A percentile compares a stretch with the other conserved stretches of the same genome.
Conservation (phyloP, 108 stramenopile species). For the Discostella stelligeroides region DNA sequence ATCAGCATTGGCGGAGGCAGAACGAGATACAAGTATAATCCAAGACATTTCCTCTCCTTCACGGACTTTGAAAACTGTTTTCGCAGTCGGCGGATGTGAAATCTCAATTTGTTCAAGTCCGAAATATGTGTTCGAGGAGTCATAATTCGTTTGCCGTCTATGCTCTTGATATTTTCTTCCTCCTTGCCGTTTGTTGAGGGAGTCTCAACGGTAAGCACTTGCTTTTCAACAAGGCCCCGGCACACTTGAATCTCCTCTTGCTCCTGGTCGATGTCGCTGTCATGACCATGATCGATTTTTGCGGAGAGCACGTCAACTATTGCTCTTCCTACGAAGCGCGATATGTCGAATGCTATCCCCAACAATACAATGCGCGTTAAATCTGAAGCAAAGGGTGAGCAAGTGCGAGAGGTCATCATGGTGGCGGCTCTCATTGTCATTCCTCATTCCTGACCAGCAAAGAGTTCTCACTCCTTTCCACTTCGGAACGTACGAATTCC, state of each 20-base stretch:
- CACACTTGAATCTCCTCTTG: neutral
- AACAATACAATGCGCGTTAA: constrained; percentile 20
- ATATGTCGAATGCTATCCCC: constrained; percentile 23
- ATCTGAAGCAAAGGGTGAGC: constrained; percentile 14
- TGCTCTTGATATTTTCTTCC: neutral
- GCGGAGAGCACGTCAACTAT: constrained; percentile 3
- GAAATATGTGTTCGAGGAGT: neutral
- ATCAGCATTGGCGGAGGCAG: constrained; percentile 12
- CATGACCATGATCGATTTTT: neutral
- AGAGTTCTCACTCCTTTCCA: too few species aligned
- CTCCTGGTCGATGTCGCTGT: neutral
- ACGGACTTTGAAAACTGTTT: neutral
- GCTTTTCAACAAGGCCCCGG: neutral
- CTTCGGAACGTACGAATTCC: too few species aligned
- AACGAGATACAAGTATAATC: constrained; percentile 4
- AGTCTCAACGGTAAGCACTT: neutral
- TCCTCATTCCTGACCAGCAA: neutral
- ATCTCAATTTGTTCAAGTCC: neutral
- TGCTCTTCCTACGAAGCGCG: constrained; percentile 22
- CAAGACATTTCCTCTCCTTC: neutral
- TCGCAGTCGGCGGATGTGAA: neutral
- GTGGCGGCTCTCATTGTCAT: neutral
- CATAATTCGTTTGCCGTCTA: neutral
- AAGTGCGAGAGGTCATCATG: neutral
- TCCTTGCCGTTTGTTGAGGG: neutral